Evolutionary conservation across 331 rosid species (phyloP).

Genomic region (Dryas integrifolia): DNA sequence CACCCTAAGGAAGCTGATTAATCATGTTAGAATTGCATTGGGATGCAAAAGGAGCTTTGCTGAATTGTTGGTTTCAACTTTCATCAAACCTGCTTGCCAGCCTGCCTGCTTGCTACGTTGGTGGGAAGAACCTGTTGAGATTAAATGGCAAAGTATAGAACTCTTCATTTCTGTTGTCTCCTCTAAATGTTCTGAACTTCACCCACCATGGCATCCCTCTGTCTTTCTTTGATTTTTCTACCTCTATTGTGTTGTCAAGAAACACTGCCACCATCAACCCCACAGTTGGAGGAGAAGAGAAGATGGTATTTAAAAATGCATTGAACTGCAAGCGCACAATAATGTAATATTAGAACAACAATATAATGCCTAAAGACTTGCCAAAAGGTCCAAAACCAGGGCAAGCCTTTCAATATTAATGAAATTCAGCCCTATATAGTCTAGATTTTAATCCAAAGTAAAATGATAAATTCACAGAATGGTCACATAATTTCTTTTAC

Average conservation of each 20-base stretch:
- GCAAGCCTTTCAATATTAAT: too few relatives aligned
- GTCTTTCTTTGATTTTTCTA: slow-evolving; percentile 80
- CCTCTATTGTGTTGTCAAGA: slow-evolving; percentile 89
- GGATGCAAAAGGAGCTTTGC: not conserved
- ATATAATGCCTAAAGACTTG: too few relatives aligned
- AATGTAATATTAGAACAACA: not conserved
- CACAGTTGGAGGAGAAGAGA: slow-evolving; percentile 79
- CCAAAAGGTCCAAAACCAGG: too few relatives aligned
- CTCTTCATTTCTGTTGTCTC: slow-evolving; percentile 94
- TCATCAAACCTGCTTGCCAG: not conserved
- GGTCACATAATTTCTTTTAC: too few relatives aligned
- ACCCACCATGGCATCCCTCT: slow-evolving; percentile 99
- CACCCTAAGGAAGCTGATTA: not conserved
- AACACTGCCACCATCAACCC: slow-evolving; percentile 81
- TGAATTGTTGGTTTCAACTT: not conserved
- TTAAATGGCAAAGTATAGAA: slow-evolving; percentile 90
- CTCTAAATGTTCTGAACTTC: slow-evolving; percentile 84
- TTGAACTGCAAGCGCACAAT: slow-evolving; percentile 58
- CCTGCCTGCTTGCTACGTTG: slow-evolving; percentile 40
- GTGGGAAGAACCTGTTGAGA: slow-evolving; percentile 91
- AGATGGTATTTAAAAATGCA: slow-evolving; percentile 76
- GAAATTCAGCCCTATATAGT: too few relatives aligned
- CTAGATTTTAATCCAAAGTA: too few relatives aligned
- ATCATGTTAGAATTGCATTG: slow-evolving; percentile 9
- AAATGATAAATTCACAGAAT: too few relatives aligned